A percentile compares a stretch with the other conserved stretches of the same genome.
Conservation (phyloP, 352 stramenopile species). For the Phytophthora litchii region DNA sequence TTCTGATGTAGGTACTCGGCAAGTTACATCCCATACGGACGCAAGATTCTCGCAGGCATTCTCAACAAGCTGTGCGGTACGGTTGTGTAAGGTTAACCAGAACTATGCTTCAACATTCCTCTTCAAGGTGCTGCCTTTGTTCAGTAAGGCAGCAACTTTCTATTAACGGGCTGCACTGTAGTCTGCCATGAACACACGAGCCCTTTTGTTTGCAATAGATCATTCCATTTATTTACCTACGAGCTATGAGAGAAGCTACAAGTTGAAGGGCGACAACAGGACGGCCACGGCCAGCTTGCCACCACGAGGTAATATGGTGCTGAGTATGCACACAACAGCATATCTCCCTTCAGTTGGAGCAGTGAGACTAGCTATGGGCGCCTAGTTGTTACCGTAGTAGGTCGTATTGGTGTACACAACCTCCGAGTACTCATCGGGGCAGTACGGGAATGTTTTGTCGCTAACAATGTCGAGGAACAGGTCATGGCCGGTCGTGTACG, state of each 20-base stretch:
- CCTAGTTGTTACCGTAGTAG: constrained; percentile 50
- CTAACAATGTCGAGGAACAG: constrained; percentile 35
- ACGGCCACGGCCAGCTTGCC: constrained; percentile 25
- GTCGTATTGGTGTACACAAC: constrained; percentile 47
- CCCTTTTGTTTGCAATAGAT: constrained; percentile 35
- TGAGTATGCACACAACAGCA: constrained; percentile 20
- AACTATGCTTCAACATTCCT: not conserved
- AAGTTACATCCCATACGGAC: constrained; percentile 86
- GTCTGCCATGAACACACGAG: not conserved
- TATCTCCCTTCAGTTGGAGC: constrained; percentile 15
- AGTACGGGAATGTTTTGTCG: constrained; percentile 56
- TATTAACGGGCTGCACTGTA: not conserved
- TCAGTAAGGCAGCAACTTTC: not conserved
- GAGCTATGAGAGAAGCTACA: constrained; percentile 20
- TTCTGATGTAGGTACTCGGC: constrained; percentile 65
- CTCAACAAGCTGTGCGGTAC: constrained; percentile 68
- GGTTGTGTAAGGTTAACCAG: constrained; percentile 19
- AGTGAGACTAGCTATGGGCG: constrained; percentile 20
- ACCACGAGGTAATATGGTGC: constrained; percentile 16
- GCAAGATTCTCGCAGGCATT: constrained; percentile 76
- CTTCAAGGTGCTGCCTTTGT: not conserved
- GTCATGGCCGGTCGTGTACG: constrained; percentile 39
- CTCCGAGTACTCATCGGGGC: constrained; percentile 44
- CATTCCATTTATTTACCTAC: constrained; percentile 41
- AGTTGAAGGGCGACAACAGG: constrained; percentile 18